A percentile compares a stretch with the other conserved stretches of the same genome.
Conservation (phyloP, 768 basidiomycete genomes). For the Tricholoma sp. region DNA sequence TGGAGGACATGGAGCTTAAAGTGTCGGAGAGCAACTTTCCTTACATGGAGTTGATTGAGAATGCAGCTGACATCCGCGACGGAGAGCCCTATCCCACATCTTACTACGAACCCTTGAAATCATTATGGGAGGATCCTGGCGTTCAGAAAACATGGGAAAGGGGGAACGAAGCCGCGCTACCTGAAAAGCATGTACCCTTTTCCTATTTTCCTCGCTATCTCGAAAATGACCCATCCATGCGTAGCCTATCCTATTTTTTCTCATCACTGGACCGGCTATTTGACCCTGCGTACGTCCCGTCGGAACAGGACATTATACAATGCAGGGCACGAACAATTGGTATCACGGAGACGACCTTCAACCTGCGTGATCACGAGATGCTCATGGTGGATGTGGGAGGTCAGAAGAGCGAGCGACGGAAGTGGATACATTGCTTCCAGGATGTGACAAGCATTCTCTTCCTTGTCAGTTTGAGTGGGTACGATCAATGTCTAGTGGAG, state of each 20-base stretch:
- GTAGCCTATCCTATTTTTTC: slow-evolving; percentile 73
- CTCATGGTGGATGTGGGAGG: slow-evolving; percentile 93
- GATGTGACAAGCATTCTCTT: slow-evolving; percentile 93
- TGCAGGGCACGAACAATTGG: slow-evolving; percentile 86
- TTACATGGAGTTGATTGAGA: slow-evolving; percentile 59
- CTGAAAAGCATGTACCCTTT: slow-evolving; percentile 68
- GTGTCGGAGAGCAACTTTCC: slow-evolving; percentile 57
- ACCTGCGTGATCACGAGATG: slow-evolving; percentile 75
- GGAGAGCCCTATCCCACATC: slow-evolving; percentile 72
- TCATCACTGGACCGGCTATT: slow-evolving; percentile 77
- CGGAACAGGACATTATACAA: slow-evolving; percentile 84
- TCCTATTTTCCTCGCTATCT: neutral
- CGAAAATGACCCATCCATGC: slow-evolving; percentile 4
- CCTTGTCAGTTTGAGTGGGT: slow-evolving; percentile 86
- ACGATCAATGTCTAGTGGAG: slow-evolving; percentile 91
- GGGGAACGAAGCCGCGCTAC: slow-evolving; percentile 88
- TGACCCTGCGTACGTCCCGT: slow-evolving; percentile 63
- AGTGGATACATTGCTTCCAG: slow-evolving; percentile 95
- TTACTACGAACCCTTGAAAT: slow-evolving; percentile 62
- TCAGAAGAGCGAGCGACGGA: slow-evolving; percentile 88
- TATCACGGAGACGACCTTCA: slow-evolving; percentile 85
- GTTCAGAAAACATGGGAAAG: slow-evolving; percentile 73
- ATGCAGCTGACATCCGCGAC: slow-evolving; percentile 68
- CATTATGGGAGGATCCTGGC: slow-evolving; percentile 73
- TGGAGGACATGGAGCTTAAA: slow-evolving; percentile 84